Conservation (phyloP, 108 stramenopile genomes). For the Fragilaria crotonensis region DNA sequence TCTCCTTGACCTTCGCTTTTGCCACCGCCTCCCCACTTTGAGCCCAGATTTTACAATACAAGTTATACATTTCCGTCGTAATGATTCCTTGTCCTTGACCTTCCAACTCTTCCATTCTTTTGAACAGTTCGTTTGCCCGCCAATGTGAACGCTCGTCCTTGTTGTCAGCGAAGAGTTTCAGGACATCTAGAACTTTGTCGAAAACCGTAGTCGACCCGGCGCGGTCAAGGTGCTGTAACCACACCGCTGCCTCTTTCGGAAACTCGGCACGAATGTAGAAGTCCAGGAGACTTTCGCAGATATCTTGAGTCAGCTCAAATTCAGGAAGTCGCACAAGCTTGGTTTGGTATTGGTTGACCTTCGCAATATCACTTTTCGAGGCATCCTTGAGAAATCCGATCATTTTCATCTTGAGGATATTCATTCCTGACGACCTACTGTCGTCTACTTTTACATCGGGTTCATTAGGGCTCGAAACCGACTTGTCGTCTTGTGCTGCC, state of each 20-base stretch:
- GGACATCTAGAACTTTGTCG: not conserved
- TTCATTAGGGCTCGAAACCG: not conserved
- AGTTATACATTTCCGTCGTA: slow-evolving; percentile 6
- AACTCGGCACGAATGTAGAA: not conserved
- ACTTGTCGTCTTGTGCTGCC: not conserved
- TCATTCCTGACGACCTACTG: not conserved
- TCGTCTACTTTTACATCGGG: not conserved
- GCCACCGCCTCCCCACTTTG: slow-evolving; percentile 9
- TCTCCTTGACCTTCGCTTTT: slow-evolving; percentile 19
- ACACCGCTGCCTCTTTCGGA: not conserved
- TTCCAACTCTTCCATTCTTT: slow-evolving; percentile 7
- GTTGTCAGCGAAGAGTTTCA: not conserved
- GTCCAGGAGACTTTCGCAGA: not conserved
- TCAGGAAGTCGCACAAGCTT: not conserved
- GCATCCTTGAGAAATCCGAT: not conserved
- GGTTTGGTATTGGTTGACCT: not conserved
- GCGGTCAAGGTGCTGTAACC: not conserved
- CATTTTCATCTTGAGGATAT: not conserved
- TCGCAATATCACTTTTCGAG: not conserved
- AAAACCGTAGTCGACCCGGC: not conserved
- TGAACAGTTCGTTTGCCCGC: slow-evolving; percentile 21
- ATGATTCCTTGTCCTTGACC: not conserved
- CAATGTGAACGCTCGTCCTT: slow-evolving; percentile 5
- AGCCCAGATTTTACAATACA: slow-evolving; percentile 12
- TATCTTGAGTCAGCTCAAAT: not conserved